These are phyloP conservation scores for Collybiopsis confluens DNA, from an alignment of 768 basidiomycete species.

Conservation along the genomic window DNA sequence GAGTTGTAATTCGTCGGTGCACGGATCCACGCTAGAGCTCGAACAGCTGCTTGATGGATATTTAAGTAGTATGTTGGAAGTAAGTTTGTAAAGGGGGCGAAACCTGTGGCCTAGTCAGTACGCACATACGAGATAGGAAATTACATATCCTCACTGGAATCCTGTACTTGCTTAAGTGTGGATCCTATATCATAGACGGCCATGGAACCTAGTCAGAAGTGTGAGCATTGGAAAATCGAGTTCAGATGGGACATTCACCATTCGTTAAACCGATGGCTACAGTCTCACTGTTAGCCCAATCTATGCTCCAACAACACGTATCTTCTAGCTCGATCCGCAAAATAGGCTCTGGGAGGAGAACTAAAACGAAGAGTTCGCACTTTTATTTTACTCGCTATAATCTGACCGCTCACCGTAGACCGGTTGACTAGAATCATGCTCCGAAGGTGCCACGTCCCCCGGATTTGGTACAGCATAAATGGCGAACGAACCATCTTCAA, in stretches of 20 bases:
- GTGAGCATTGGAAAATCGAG: neutral
- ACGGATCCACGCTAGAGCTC: slow-evolving; percentile 70
- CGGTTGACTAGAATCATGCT: slow-evolving; percentile 28
- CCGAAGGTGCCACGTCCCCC: slow-evolving; percentile 32
- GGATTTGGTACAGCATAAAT: slow-evolving; percentile 82
- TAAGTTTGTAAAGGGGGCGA: slow-evolving; percentile 25
- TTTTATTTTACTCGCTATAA: neutral
- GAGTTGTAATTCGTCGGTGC: slow-evolving; percentile 51
- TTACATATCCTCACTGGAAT: slow-evolving; percentile 26
- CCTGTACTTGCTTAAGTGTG: slow-evolving; percentile 29
- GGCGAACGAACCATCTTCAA: slow-evolving; percentile 82
- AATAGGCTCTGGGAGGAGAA: slow-evolving; percentile 58
- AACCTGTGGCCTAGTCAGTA: neutral
- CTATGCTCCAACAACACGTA: slow-evolving; percentile 72
- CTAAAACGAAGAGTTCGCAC: slow-evolving; percentile 31
- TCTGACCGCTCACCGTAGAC: slow-evolving; percentile 44
- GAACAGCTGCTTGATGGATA: slow-evolving; percentile 77
- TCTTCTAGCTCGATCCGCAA: slow-evolving; percentile 74
- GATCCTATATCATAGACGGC: slow-evolving; percentile 53
- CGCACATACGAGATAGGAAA: too few species aligned
- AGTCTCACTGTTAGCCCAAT: slow-evolving; percentile 85
- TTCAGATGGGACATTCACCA: slow-evolving; percentile 40
- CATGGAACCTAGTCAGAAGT: slow-evolving; percentile 39
- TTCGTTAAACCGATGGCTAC: slow-evolving; percentile 83
- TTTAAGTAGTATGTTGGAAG: slow-evolving; percentile 71